Percentiles rank a stretch among this genome's conserved stretches.
Evolutionary conservation across 306 rosid genomes (phyloP).

Genomic region (Malus sieversii): DNA sequence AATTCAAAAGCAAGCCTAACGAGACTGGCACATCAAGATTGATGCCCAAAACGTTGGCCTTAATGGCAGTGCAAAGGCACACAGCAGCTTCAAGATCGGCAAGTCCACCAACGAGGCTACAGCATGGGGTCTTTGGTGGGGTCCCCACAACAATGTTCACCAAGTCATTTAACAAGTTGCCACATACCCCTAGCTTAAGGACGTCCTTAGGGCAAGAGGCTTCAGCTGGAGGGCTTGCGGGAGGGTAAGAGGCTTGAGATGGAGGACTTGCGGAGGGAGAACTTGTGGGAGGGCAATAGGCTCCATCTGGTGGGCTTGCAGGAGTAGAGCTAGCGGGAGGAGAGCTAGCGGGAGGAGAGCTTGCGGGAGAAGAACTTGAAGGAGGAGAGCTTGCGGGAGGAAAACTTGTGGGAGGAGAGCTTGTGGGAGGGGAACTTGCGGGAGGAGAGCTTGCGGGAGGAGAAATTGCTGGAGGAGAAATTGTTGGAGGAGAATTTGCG

Average conservation of each 20-base stretch:
- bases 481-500: no score
- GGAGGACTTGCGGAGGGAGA: no score
- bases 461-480: no score
- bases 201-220: conserved; percentile 32
- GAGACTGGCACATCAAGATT: conserved; percentile 41
- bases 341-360: no score
- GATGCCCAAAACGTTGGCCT: conserved; percentile 43
- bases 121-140: conserved; percentile 38
- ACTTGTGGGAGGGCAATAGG: conserved; percentile 21
- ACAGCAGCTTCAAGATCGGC: conserved; percentile 44
- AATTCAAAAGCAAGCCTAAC: conserved; percentile 40
- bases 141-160: conserved; percentile 34
- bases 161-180: conserved; percentile 23
- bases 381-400: no score
- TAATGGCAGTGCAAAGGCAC: conserved; percentile 54
- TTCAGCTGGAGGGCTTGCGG: neutral
- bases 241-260: no score
- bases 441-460: no score
- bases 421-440: no score
- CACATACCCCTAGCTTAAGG: conserved; percentile 51
- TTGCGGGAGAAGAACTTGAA: neutral
- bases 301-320: neutral
- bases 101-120: conserved; percentile 34
- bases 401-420: no score
- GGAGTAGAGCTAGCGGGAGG: neutral